Conservation (phyloP, 768 basidiomycete genomes). For the Clitopilus hobsonii region DNA sequence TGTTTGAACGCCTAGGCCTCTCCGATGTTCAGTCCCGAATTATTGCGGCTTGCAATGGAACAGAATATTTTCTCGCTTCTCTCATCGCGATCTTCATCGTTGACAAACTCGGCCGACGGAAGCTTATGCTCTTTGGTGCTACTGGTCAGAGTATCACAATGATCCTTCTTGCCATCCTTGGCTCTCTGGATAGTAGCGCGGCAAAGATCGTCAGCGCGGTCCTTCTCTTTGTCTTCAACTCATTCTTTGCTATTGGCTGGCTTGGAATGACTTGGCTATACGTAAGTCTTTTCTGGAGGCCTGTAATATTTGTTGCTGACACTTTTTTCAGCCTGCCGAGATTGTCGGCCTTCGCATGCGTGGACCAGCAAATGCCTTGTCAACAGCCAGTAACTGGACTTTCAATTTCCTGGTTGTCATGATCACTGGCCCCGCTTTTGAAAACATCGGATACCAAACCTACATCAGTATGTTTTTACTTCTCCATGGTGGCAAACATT, state of each 20-base stretch:
- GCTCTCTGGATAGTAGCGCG: conserved; percentile 42
- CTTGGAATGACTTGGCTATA: conserved; percentile 71
- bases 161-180: conserved; percentile 54
- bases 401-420: conserved; percentile 60
- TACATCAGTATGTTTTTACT: conserved; percentile 39
- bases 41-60: conserved; percentile 63
- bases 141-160: conserved; percentile 54
- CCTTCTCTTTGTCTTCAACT: conserved; percentile 66
- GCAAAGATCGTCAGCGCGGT: conserved; percentile 49
- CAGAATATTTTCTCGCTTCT: conserved; percentile 70
- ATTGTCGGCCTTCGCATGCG: conserved; percentile 59
- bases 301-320: not conserved
- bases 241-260: conserved; percentile 69
- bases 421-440: conserved; percentile 57
- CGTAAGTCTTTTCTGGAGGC: conserved; percentile 26
- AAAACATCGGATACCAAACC: conserved; percentile 53
- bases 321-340: conserved; percentile 47
- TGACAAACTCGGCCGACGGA: conserved; percentile 69
- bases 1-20: conserved; percentile 57
- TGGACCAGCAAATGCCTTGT: conserved; percentile 60
- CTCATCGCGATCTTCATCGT: conserved; percentile 68
- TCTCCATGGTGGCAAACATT: not conserved
- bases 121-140: conserved; percentile 68
- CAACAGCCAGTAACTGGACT: conserved; percentile 52
- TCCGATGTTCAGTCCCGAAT: conserved; percentile 54